phyloP scores from a whole-genome alignment of 139 green algal genomes.

The Asterochloris erici region DNA sequence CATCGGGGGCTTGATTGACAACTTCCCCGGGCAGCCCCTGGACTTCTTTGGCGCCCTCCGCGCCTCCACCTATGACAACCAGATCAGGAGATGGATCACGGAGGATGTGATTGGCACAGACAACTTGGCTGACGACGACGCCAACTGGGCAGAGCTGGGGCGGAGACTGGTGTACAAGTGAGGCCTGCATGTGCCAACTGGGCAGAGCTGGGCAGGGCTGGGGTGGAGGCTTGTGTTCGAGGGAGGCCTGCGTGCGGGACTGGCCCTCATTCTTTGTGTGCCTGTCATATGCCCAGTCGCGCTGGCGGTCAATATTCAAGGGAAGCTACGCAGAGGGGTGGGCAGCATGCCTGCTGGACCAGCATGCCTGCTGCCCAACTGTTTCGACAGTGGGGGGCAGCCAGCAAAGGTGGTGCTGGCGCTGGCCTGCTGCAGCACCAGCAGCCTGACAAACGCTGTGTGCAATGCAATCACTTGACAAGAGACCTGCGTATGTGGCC shows the following conservation, averaged over 20 bases:
- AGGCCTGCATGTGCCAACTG: background rate
- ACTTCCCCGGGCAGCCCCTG: constrained; percentile 72
- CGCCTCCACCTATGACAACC: constrained; percentile 69
- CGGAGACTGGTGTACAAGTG: constrained; percentile 29
- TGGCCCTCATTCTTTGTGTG: background rate
- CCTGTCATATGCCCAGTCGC: background rate
- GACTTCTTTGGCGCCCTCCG: constrained; percentile 85
- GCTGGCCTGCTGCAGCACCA: too few species aligned
- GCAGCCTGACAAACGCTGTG: too few species aligned
- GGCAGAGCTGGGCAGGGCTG: constrained; percentile 8
- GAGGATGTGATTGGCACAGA: constrained; percentile 38
- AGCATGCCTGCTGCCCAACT: too few species aligned
- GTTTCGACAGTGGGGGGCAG: too few species aligned
- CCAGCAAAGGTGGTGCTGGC: too few species aligned
- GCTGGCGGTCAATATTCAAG: background rate
- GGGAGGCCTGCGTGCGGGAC: background rate
- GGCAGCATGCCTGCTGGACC: too few species aligned
- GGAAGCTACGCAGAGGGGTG: too few species aligned
- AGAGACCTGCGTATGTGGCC: too few species aligned
- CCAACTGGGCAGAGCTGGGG: constrained; percentile 40
- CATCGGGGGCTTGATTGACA: constrained; percentile 68
- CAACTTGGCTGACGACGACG: constrained; percentile 33
- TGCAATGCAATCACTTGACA: too few species aligned
- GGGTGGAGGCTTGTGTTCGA: constrained; percentile 29
- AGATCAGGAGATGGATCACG: constrained; percentile 76